Evolutionary conservation across 345 rosid species (phyloP), one percentile per base, ranked within the genome.

Genomic region (Viola odorata): DNA sequence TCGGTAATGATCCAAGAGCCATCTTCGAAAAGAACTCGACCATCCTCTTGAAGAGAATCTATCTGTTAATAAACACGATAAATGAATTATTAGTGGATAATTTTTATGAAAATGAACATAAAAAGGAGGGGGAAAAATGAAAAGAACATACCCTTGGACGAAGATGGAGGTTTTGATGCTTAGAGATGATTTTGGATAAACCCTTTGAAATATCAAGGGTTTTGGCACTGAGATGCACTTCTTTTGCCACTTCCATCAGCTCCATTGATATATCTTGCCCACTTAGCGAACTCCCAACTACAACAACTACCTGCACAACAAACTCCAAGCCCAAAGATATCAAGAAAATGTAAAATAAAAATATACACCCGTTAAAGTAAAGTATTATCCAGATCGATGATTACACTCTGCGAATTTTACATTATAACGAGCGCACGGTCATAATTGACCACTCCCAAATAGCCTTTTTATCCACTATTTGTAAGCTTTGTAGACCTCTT

Each of bases 261-360:
- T 89, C 98, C 84, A 89, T 82, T 60, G 95, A 85, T 82, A 89
- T 80, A 72, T 92, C 98, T 75, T 87, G 92, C 40, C 96, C 98
- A 40, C 98, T 89, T 70, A 77, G 63, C 12, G 96, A 87, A 62
- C 76, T 87, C 32, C 96, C 98, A 69, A 92, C 84, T 4, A 89
- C 81, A 67, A 89, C 96, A 41, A 92, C 96, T 8, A 82, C 86
- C 95, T 91, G 65, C n/a, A 53, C 10, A 42, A 44, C 11, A 0
- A 16, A 51, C n/a, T n/a, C n/a, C n/a, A n/a, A n/a, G n/a, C n/a
- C n/a, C n/a, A n/a, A n/a, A n/a, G n/a, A n/a, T n/a, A n/a, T n/a
- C n/a, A n/a, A n/a, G n/a, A n/a, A n/a, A n/a, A n/a, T n/a, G n/a
- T n/a, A n/a, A n/a, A n/a, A n/a, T n/a, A n/a, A n/a, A n/a, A n/a